Base-by-base conservation (phyloP, 164 flowering plant genomes). In the Sextonia rubra region DNA sequence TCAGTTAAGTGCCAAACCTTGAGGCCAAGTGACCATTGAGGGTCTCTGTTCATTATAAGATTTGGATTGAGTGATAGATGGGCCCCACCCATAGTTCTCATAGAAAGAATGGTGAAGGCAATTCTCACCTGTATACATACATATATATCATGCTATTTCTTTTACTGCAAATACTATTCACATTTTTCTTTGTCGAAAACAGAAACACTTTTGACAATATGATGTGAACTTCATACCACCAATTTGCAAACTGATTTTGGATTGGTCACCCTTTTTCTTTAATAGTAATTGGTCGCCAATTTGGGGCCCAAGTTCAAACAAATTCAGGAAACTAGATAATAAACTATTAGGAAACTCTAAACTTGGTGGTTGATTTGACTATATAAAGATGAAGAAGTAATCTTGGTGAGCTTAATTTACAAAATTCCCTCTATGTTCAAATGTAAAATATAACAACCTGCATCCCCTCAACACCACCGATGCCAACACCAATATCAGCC, bases 401-500 rank as follows among this genome's bases (percentile, higher is more conserved):
- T 11, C 15, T 14, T 25, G 17, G 27, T 61, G 26, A 9, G 27
- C 44, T 27, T 12, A 64, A 64, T 64, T 27, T 25, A 64, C 37
- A 64, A 64, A 64, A 25, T 27, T 17, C 11, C 27, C 44, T 20
- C 27, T 64, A 20, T 12, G 23, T 27, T 20, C 8, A 64, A 64
- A 27, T 20, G n/a, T 9, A 60, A 30, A 22, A 48, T 29, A 25
- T 71, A 15, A 64, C 37, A 58, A 93, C 97, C 98, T 93, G 98
- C 98, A 91, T 93, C 30, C 98, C 98, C 78, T 93, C 98, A 70
- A 81, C 92, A 69, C 97, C 98, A 70, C 95, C 89, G 44, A 93
- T 90, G 69, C 98, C 98, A 77, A 92, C 87, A 62, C 98, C 98
- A 79, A 93, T 86, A 69, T 93, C 94, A 47, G 98, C 98, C 76